Evolutionary conservation across 2,329 filamentous ascomycete species (phyloP).

Genomic region (Apiospora marii): DNA sequence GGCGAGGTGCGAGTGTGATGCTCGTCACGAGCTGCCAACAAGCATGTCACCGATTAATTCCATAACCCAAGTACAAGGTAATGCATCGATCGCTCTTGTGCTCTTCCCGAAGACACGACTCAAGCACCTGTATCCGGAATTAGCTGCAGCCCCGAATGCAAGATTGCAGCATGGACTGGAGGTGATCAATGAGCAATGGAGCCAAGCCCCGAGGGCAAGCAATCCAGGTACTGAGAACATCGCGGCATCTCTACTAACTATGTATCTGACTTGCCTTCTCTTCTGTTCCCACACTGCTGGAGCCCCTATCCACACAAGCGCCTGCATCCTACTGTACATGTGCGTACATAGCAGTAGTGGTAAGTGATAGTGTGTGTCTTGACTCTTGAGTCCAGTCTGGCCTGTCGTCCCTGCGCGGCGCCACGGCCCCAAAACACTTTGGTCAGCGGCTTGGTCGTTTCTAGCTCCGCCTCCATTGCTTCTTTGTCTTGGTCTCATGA

Average conservation of each 20-base stretch:
- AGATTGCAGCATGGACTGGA: conserved; percentile 3
- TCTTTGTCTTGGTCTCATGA: background rate
- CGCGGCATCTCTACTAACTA: background rate
- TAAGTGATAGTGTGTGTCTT: conserved; percentile 2
- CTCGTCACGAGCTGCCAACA: conserved; percentile 6
- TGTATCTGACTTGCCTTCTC: conserved; percentile 2
- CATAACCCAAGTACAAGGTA: background rate
- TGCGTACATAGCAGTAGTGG: background rate
- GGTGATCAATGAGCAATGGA: background rate
- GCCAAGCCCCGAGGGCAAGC: conserved; percentile 14
- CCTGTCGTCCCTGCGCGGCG: background rate
- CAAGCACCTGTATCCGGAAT: background rate
- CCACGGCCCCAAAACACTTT: background rate
- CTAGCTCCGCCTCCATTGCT: conserved; percentile 1
- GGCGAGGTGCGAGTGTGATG: background rate
- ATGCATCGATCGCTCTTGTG: background rate
- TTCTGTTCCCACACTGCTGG: background rate
- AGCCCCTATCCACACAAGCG: conserved; percentile 1
- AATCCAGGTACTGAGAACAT: conserved; percentile 19
- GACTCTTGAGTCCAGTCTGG: conserved; percentile 11
- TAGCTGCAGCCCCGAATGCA: conserved; percentile 14
- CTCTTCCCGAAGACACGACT: conserved; percentile 17
- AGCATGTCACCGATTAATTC: background rate
- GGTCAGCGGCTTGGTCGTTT: conserved; percentile 3
- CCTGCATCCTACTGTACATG: background rate